Conservation (phyloP, 2,329 filamentous ascomycete species). For the Rutstroemia sp. region DNA sequence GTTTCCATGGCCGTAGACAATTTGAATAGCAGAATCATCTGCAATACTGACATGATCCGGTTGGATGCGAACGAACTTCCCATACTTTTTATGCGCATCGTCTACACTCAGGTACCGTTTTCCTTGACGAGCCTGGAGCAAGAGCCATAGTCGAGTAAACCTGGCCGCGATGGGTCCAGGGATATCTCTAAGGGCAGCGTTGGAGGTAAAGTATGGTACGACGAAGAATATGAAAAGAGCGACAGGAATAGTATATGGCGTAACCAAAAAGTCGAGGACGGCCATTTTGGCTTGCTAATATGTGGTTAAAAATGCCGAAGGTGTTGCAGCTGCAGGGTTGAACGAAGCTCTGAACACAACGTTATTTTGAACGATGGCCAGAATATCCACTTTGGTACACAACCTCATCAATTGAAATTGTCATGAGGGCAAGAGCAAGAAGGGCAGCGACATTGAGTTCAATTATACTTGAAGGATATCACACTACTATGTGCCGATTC, state of each 20-base stretch:
- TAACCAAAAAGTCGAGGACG: conserved; percentile 33
- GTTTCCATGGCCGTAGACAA: conserved; percentile 74
- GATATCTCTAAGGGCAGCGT: conserved; percentile 32
- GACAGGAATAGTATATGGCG: conserved; percentile 40
- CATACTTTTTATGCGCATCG: conserved; percentile 61
- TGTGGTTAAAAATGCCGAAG: not conserved
- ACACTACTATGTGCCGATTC: not conserved
- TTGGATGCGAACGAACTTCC: conserved; percentile 74
- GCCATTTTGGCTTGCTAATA: conserved; percentile 21
- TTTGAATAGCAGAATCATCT: conserved; percentile 68
- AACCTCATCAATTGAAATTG: not conserved
- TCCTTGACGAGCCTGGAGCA: conserved; percentile 59
- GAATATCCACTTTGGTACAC: not conserved
- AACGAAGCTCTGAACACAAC: not conserved
- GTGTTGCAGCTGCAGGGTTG: not conserved
- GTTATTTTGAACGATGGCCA: not conserved
- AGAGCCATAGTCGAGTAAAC: conserved; percentile 76
- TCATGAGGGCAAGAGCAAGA: not conserved
- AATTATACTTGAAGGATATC: conserved; percentile 1
- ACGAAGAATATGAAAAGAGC: conserved; percentile 36
- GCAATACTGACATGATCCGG: conserved; percentile 79
- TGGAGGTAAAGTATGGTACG: conserved; percentile 28
- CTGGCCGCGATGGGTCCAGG: conserved; percentile 47
- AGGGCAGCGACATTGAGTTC: not conserved
- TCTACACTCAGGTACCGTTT: conserved; percentile 60